phyloP scores from a whole-genome alignment of 2,329 filamentous ascomycete species.

The Talaromyces sp. region DNA sequence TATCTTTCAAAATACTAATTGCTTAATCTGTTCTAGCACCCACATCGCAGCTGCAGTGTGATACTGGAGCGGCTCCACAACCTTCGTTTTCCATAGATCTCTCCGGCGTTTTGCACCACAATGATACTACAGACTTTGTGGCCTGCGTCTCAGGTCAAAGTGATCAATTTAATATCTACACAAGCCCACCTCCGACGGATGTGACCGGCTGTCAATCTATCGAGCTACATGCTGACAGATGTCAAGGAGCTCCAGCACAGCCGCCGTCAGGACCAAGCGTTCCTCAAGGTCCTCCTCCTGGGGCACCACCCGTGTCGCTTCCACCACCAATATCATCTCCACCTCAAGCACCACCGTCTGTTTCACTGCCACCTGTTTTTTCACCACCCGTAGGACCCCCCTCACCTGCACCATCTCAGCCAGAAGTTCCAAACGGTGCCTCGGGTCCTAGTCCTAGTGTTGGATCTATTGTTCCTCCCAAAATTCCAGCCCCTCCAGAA shows the following conservation, averaged over 20 bases:
- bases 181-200: slow-evolving; percentile 28
- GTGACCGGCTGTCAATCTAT: slow-evolving; percentile 35
- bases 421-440: neutral
- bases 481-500: neutral
- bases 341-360: neutral
- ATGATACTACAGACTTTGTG: slow-evolving; percentile 54
- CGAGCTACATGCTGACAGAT: slow-evolving; percentile 35
- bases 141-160: slow-evolving; percentile 55
- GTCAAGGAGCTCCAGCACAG: slow-evolving; percentile 24
- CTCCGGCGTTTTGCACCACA: slow-evolving; percentile 51
- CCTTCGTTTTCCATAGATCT: slow-evolving; percentile 56
- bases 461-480: neutral
- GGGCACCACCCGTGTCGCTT: neutral
- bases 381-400: neutral
- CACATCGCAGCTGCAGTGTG: slow-evolving; percentile 61
- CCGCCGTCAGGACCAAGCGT: slow-evolving; percentile 17
- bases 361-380: neutral
- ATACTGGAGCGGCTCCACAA: slow-evolving; percentile 50
- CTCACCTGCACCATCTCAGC: neutral
- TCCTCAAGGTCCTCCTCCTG: slow-evolving; percentile 14
- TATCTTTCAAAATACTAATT: neutral
- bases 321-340: neutral
- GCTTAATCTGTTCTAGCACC: slow-evolving; percentile 38
- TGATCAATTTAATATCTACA: slow-evolving; percentile 42
- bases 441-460: neutral